Conservation (phyloP, 306 rosid species). For the Trifolium repens region DNA sequence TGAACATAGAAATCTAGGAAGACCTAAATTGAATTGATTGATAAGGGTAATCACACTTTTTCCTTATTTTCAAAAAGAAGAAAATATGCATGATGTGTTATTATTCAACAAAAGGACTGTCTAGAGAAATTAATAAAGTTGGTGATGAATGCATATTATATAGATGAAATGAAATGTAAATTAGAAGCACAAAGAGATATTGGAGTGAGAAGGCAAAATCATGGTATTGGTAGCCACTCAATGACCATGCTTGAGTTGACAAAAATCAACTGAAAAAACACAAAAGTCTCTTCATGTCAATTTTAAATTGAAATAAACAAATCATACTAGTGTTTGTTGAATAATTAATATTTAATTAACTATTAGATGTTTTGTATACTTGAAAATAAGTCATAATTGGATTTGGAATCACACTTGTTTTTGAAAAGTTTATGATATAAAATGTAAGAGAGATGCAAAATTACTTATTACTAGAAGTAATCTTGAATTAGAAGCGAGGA, state of each 20-base stretch:
- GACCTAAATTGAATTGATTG: conserved; percentile 38
- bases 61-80: conserved; percentile 42
- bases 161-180: conserved; percentile 42
- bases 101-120: conserved; percentile 50
- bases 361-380: background rate
- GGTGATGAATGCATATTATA: conserved; percentile 45
- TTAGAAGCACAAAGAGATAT: conserved; percentile 33
- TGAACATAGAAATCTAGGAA: conserved; percentile 29
- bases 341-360: conserved; percentile 15
- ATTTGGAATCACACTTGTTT: too few species aligned
- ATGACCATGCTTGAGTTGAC: conserved; percentile 39
- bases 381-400: background rate
- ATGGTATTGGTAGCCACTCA: conserved; percentile 43
- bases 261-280: conserved; percentile 39
- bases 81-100: conserved; percentile 37
- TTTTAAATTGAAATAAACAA: conserved; percentile 32
- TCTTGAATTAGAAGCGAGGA: background rate
- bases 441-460: too few species aligned
- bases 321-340: conserved; percentile 32
- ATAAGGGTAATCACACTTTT: conserved; percentile 32
- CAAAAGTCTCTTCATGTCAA: conserved; percentile 15
- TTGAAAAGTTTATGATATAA: too few species aligned
- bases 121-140: conserved; percentile 7
- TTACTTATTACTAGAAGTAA: too few species aligned
- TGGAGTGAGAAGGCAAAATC: conserved; percentile 41